Conservation (phyloP, 768 basidiomycete species). For the Dentipellis sp. region DNA sequence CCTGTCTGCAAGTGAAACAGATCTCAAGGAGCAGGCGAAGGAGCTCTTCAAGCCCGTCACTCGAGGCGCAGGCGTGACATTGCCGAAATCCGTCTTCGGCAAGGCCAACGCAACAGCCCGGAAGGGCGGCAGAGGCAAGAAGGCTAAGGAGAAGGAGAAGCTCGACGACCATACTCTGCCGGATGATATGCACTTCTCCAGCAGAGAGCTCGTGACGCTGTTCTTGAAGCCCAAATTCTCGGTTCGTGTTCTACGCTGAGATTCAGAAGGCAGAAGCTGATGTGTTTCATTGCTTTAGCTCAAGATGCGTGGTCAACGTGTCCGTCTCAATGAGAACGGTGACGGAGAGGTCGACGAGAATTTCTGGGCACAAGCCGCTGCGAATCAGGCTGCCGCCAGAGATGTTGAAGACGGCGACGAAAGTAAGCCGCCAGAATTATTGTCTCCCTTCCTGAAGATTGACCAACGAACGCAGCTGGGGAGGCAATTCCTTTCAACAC, state of each 20-base stretch:
- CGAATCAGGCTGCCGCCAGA: slow-evolving; percentile 62
- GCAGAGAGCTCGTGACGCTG: slow-evolving; percentile 78
- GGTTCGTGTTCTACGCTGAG: slow-evolving; percentile 34
- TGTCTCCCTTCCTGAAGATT: neutral
- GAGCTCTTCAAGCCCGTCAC: slow-evolving; percentile 73
- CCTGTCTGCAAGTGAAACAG: slow-evolving; percentile 46
- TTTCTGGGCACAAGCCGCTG: slow-evolving; percentile 96
- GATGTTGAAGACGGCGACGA: slow-evolving; percentile 49
- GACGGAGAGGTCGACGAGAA: slow-evolving; percentile 92
- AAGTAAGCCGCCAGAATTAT: slow-evolving; percentile 41
- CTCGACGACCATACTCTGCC: slow-evolving; percentile 74
- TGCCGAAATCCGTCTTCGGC: slow-evolving; percentile 29
- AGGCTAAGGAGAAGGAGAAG: slow-evolving; percentile 47
- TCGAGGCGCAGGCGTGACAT: slow-evolving; percentile 59
- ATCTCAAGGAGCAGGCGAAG: slow-evolving; percentile 50
- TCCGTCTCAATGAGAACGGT: slow-evolving; percentile 42
- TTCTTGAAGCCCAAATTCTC: slow-evolving; percentile 96
- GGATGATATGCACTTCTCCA: slow-evolving; percentile 97
- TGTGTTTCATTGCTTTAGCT: slow-evolving; percentile 38
- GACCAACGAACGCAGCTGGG: slow-evolving; percentile 30
- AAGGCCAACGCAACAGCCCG: slow-evolving; percentile 26
- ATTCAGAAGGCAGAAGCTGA: neutral
- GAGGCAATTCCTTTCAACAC: slow-evolving; percentile 80
- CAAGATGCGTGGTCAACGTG: slow-evolving; percentile 76
- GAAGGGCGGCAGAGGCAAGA: slow-evolving; percentile 39